phyloP scores from a whole-genome alignment of 2,329 filamentous ascomycete species.

The Amphichorda felina region DNA sequence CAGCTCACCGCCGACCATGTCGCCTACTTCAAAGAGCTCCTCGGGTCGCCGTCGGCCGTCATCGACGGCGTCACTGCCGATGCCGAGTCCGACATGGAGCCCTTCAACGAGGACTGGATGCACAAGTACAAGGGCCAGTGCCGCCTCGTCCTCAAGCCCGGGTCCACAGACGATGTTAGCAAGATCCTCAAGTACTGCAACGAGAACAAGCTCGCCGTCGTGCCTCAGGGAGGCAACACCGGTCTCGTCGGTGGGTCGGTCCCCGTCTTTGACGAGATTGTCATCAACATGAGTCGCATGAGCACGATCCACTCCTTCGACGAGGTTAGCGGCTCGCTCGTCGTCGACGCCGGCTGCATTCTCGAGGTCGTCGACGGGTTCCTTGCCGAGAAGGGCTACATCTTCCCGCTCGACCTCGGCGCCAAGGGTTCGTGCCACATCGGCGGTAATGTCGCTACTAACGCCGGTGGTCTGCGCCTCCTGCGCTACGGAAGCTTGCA shows the following conservation, averaged over 20 bases:
- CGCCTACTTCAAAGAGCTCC: slow-evolving; percentile 65
- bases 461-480: slow-evolving; percentile 82
- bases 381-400: slow-evolving; percentile 69
- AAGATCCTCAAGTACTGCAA: slow-evolving; percentile 92
- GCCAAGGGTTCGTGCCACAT: slow-evolving; percentile 96
- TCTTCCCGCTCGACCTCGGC: slow-evolving; percentile 94
- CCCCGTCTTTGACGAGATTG: slow-evolving; percentile 96
- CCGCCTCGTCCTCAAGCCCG: slow-evolving; percentile 76
- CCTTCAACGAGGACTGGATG: slow-evolving; percentile 98
- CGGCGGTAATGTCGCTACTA: slow-evolving; percentile 91
- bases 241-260: slow-evolving; percentile 92
- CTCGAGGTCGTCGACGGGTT: slow-evolving; percentile 82
- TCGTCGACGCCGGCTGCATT: slow-evolving; percentile 83
- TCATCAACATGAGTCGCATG: slow-evolving; percentile 84
- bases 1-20: slow-evolving; percentile 70
- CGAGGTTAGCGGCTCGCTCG: slow-evolving; percentile 79
- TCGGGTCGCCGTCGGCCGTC: slow-evolving; percentile 65
- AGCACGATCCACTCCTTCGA: slow-evolving; percentile 87
- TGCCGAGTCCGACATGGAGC: slow-evolving; percentile 67
- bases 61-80: slow-evolving; percentile 70
- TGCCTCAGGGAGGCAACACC: slow-evolving; percentile 94
- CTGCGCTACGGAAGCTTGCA: slow-evolving; percentile 91
- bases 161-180: slow-evolving; percentile 78
- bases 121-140: slow-evolving; percentile 92
- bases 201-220: slow-evolving; percentile 79